Evolutionary conservation across 495 filamentous ascomycete genomes (phyloP).

Genomic region (Achaetomiella virescens): DNA sequence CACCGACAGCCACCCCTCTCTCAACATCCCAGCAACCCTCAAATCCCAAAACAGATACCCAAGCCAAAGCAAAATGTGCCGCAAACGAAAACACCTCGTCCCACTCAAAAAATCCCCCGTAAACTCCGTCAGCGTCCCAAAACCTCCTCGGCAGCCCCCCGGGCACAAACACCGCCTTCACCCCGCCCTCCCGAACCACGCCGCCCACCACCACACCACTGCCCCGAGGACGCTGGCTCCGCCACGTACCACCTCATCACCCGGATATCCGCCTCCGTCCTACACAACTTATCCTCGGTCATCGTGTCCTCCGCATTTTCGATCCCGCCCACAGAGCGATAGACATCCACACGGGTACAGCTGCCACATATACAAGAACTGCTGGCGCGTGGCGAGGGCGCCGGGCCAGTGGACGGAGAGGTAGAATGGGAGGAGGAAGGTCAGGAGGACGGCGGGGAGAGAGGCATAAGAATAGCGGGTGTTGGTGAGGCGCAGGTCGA

Average conservation of each 20-base stretch:
- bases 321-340: background rate
- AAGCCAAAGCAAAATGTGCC: constrained; percentile 17
- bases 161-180: background rate
- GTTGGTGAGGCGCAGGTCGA: constrained; percentile 13
- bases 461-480: background rate
- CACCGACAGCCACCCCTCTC: constrained; percentile 13
- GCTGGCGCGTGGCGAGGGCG: constrained; percentile 13
- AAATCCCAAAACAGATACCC: constrained; percentile 20
- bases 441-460: constrained; percentile 8
- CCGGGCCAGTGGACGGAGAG: constrained; percentile 60
- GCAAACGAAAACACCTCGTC: constrained; percentile 14
- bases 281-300: background rate
- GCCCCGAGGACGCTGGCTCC: background rate
- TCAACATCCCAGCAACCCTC: constrained; percentile 15
- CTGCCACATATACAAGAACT: constrained; percentile 11
- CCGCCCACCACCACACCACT: constrained; percentile 6
- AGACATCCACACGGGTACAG: constrained; percentile 10
- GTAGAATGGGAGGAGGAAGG: constrained; percentile 29
- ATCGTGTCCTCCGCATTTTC: constrained; percentile 6
- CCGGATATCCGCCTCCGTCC: background rate
- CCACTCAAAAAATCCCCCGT: constrained; percentile 9
- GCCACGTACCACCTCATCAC: constrained; percentile 3
- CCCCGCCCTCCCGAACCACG: background rate
- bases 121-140: background rate
- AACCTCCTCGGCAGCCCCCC: background rate